These are phyloP conservation scores for Salix exigua DNA, from an alignment of 345 rosid genomes.

Conservation along the genomic window DNA sequence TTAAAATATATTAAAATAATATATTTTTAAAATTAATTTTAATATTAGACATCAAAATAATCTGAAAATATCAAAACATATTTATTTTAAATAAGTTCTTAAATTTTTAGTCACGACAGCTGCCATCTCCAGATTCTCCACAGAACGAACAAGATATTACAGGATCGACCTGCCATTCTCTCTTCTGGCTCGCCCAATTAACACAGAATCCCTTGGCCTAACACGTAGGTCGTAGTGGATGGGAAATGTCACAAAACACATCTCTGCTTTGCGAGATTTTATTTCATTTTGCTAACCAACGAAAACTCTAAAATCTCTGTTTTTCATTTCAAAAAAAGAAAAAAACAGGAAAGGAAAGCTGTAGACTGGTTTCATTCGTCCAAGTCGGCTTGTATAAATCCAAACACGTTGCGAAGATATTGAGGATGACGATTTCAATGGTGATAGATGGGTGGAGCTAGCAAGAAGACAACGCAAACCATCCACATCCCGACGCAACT, in stretches of 20 bases:
- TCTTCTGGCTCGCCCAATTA: not conserved
- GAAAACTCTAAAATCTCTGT: no score
- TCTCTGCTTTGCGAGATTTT: not conserved
- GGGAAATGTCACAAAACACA: not conserved
- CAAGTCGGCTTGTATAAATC: not conserved
- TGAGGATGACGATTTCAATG: not conserved
- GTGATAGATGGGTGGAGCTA: not conserved
- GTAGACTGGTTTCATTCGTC: not conserved
- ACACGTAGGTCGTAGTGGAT: not conserved
- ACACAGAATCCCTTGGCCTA: not conserved
- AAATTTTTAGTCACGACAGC: no score
- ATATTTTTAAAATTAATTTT: no score
- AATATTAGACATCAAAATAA: no score
- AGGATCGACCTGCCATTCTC: not conserved
- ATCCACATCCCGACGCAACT: not conserved
- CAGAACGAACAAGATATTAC: no score
- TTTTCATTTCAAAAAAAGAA: not conserved
- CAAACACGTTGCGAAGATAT: not conserved
- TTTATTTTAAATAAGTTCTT: no score
- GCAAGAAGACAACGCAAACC: not conserved
- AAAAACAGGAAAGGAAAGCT: not conserved
- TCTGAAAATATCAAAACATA: no score
- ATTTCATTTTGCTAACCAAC: not conserved
- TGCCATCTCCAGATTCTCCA: no score
- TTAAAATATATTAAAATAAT: no score